Base-by-base conservation (phyloP, 257 asterid genomes). In the Misopates orontium region DNA sequence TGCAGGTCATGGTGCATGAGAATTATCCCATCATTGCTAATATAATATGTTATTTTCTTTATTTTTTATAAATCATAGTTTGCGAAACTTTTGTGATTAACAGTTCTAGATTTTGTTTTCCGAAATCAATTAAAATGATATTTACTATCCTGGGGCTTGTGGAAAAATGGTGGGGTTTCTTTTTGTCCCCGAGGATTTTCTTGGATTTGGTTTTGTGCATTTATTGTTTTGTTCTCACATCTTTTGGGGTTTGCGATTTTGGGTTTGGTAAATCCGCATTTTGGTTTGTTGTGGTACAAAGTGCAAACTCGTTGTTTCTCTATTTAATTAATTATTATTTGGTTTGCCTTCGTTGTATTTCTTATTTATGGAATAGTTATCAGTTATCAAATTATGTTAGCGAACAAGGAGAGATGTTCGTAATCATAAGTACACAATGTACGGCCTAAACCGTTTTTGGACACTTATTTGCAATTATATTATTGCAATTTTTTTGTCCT, bases 221-320 rank as follows among this genome's bases (percentile, higher is more conserved):
- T 41, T 56, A 67, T 18, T 71, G 74, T 51, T 62, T 71, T 23
- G 60, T 32, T 74, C n/a, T 24, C 64, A 45, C 48, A 28, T 28
- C 3, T 28, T 59, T 76, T 42, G 42, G 42, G 42, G 42, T 5
- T 36, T 5, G 1, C 8, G 42, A 8, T 57, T 68, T 45, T 13
- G 75, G 78, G 66, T 63, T 77, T 63, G 75, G 77, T 71, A 52
- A 49, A 18, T 0, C 32, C 31, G 2, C 18, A 1, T 54, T 61
- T 76, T 71, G 68, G 49, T 76, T 53, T 22, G 71, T 71, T 76
- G 51, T 49, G 42, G 42, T 28, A 36, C 42, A 8, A 36, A 48
- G 41, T 56, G n/a, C 64, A 22, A 41, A 36, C 39, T 70, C 50
- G 22, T 52, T 15, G 8, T 36, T 41, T 1, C 15, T 16, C 8